phyloP scores from a whole-genome alignment of 352 stramenopile species.

The Phytophthora brassicae region DNA sequence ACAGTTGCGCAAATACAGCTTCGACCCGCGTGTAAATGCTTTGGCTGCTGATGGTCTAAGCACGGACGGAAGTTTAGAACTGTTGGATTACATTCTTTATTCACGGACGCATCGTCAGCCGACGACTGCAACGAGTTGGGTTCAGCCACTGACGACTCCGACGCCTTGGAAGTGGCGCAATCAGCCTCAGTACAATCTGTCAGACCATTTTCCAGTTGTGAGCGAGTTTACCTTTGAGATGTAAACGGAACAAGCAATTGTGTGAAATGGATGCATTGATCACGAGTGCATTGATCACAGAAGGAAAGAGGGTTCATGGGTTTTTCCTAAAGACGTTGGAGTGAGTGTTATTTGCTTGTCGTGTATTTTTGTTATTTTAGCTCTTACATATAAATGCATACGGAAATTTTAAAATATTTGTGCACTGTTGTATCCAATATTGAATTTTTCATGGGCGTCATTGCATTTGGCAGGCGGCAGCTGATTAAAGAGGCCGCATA shows the following conservation, averaged over 20 bases:
- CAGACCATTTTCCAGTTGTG: slow-evolving; percentile 77
- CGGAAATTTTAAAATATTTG: not conserved
- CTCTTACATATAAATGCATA: slow-evolving; percentile 12
- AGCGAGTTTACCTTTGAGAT: slow-evolving; percentile 75
- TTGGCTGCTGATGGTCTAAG: slow-evolving; percentile 66
- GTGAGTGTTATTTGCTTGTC: slow-evolving; percentile 31
- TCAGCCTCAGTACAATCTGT: slow-evolving; percentile 69
- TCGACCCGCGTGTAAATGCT: slow-evolving; percentile 71
- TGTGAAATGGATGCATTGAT: slow-evolving; percentile 15
- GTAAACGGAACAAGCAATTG: slow-evolving; percentile 26
- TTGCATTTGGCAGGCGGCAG: too few relatives aligned
- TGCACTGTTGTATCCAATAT: too few relatives aligned
- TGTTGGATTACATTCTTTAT: slow-evolving; percentile 76
- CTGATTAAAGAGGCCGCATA: too few relatives aligned
- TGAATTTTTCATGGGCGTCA: too few relatives aligned
- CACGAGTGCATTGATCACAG: slow-evolving; percentile 4
- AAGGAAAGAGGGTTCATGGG: not conserved
- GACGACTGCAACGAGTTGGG: slow-evolving; percentile 51
- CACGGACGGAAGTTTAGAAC: slow-evolving; percentile 71
- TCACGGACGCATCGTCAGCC: slow-evolving; percentile 61
- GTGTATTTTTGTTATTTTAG: slow-evolving; percentile 39
- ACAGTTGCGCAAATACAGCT: slow-evolving; percentile 55
- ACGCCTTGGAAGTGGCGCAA: slow-evolving; percentile 64
- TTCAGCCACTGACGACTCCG: slow-evolving; percentile 54
- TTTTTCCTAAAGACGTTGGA: not conserved